Percentiles rank a stretch among this genome's conserved stretches.
phyloP scores from a whole-genome alignment of 805 yeast genomes.

The Teunomyces gatunensis region DNA sequence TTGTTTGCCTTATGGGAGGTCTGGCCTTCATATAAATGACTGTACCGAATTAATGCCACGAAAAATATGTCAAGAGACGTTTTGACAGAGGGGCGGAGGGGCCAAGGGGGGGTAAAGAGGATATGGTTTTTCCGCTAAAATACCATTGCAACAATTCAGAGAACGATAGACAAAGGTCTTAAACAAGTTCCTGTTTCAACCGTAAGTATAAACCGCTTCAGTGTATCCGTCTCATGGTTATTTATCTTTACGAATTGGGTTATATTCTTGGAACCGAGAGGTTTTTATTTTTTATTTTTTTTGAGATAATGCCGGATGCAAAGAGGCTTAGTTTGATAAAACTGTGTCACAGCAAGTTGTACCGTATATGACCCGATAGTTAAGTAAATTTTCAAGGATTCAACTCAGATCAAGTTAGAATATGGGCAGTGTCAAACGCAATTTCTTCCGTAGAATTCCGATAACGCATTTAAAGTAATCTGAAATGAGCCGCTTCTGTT shows the following conservation, averaged over 20 bases:
- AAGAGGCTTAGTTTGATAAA: background rate
- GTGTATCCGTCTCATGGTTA: background rate
- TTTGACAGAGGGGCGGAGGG: background rate
- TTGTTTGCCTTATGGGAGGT: too few species aligned
- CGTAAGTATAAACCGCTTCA: background rate
- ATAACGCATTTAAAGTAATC: background rate
- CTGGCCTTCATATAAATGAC: background rate
- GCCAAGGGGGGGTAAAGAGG: background rate
- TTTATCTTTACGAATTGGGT: background rate
- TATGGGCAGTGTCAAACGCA: background rate
- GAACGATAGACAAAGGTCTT: too few species aligned
- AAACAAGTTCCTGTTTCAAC: too few species aligned
- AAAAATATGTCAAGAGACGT: background rate
- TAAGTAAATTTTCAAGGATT: too few species aligned
- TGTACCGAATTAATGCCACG: background rate
- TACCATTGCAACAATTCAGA: too few species aligned
- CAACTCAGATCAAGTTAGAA: background rate
- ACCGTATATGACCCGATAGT: background rate
- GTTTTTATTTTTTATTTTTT: background rate
- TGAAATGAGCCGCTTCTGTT: background rate
- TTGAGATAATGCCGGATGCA: background rate
- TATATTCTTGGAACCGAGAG: background rate
- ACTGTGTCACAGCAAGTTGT: background rate
- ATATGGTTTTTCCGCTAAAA: background rate
- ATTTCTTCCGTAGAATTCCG: background rate